Evolutionary conservation across 371 early-diverging fungal genomes (phyloP), one percentile per base, ranked within the genome.

Genomic region (Rhizopus stolonifer): DNA sequence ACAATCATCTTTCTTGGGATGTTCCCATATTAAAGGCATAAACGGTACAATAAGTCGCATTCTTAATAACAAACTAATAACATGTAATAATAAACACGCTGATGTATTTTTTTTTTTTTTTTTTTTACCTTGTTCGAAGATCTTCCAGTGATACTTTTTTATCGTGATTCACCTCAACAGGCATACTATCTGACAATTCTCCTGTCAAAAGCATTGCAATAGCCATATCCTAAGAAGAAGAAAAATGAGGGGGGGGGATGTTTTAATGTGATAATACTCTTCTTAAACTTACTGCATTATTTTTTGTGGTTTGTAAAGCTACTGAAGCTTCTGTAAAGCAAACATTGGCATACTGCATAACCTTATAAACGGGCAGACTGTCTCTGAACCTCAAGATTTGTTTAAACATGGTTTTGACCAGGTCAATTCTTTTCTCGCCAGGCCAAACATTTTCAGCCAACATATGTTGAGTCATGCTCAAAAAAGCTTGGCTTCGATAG

Each of bases 1-100:
- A 43, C 82, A 81, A 39, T 76, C 72, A 5, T 73, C 61, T 23
- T 64, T 57, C 13, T 68, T 67, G 17, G 81, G 81, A 47, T 81
- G 69, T 24, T 81, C 79, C 68, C 81, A 80, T 17, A 83, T 80
- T 21, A 83, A 62, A 3, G 84, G 74, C 21, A 74, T 67, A 47
- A 77, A 71, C 0, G 84, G 82, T 2, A 83, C 78, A 14, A 81
- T 46, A 2, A 83, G 69, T 32, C 80, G 72, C 10, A 83, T 55
- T 13, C 82, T 72, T 9, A 83, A 62, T 25, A 74, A 58, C 13
- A 77, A 58, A 48, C 74, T 77, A 32, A 40, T 40, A 31, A 31
- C 24, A 11, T 5, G 9, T 14, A 8, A 33, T 24, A n/a, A n/a
- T n/a, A n/a, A n/a, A n/a, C n/a, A n/a, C n/a, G n/a, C n/a, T n/a